Percentiles rank a stretch among this genome's conserved stretches.
Conservation (phyloP, 176 grass and related monocot species). For the Raddia guianensis region DNA sequence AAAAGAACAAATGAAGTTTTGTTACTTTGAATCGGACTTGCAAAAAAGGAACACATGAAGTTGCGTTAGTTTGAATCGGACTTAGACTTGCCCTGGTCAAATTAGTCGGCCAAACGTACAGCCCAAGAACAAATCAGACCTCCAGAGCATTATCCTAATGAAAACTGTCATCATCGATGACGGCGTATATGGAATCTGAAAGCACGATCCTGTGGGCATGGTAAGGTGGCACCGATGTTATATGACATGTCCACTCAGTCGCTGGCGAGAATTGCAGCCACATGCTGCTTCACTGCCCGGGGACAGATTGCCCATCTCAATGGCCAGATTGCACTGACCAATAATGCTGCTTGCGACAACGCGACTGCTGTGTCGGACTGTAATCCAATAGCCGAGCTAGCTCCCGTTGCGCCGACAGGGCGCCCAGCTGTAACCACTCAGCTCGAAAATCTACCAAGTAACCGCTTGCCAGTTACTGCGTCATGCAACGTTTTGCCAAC, state of each 20-base stretch:
- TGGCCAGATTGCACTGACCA: background rate
- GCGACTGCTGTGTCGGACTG: background rate
- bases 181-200: background rate
- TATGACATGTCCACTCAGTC: background rate
- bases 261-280: slow-evolving; percentile 6
- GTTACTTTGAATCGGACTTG: too few relatives aligned
- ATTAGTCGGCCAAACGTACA: slow-evolving; percentile 7
- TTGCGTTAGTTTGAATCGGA: slow-evolving; percentile 12
- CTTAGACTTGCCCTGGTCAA: slow-evolving; percentile 25
- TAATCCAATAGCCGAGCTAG: slow-evolving; percentile 8
- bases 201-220: background rate
- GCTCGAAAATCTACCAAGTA: background rate
- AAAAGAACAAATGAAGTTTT: background rate
- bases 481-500: background rate
- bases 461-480: background rate
- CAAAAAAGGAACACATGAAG: background rate
- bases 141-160: background rate
- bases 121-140: background rate
- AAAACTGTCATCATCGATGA: background rate
- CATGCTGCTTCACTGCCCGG: slow-evolving; percentile 1
- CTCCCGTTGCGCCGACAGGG: slow-evolving; percentile 35
- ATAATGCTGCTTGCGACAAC: background rate
- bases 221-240: background rate
- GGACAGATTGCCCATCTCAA: slow-evolving; percentile 23
- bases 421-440: background rate